Conservation (phyloP, 2,329 filamentous ascomycete genomes). For the Cladosporium halotolerans region DNA sequence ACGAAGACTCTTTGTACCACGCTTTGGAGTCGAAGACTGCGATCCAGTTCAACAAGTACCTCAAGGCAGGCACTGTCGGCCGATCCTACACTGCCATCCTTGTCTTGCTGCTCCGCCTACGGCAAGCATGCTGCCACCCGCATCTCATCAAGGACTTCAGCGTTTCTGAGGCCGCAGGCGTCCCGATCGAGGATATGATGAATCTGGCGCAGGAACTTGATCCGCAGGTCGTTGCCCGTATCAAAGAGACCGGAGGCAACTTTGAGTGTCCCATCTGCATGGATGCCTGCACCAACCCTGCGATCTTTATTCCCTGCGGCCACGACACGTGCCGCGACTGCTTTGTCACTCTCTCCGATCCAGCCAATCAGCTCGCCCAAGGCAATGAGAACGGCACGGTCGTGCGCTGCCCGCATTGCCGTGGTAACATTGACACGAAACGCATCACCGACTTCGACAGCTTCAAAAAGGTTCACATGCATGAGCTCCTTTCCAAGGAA, state of each 20-base stretch:
- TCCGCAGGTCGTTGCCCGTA: constrained; percentile 56
- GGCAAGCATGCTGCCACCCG: constrained; percentile 75
- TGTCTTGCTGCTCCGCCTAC: constrained; percentile 70
- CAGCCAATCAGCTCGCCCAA: constrained; percentile 49
- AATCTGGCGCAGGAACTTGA: constrained; percentile 57
- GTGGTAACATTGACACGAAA: constrained; percentile 57
- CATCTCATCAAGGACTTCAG: constrained; percentile 63
- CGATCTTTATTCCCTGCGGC: constrained; percentile 76
- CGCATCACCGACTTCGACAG: constrained; percentile 67
- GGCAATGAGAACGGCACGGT: constrained; percentile 50
- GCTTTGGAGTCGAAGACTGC: constrained; percentile 61
- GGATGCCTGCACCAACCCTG: constrained; percentile 66
- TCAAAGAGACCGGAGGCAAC: constrained; percentile 50
- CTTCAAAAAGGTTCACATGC: constrained; percentile 68
- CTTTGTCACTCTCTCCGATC: constrained; percentile 62
- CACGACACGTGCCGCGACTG: constrained; percentile 75
- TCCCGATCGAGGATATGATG: constrained; percentile 51
- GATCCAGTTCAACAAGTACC: constrained; percentile 69
- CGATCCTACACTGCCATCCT: constrained; percentile 74
- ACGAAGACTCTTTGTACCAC: constrained; percentile 60
- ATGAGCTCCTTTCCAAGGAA: constrained; percentile 40
- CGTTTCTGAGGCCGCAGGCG: constrained; percentile 42
- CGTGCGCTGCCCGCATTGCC: constrained; percentile 70
- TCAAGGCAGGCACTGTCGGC: constrained; percentile 61
- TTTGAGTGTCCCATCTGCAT: constrained; percentile 82